phyloP scores from a whole-genome alignment of 2,329 filamentous ascomycete species.

The Cladosporium velox region DNA sequence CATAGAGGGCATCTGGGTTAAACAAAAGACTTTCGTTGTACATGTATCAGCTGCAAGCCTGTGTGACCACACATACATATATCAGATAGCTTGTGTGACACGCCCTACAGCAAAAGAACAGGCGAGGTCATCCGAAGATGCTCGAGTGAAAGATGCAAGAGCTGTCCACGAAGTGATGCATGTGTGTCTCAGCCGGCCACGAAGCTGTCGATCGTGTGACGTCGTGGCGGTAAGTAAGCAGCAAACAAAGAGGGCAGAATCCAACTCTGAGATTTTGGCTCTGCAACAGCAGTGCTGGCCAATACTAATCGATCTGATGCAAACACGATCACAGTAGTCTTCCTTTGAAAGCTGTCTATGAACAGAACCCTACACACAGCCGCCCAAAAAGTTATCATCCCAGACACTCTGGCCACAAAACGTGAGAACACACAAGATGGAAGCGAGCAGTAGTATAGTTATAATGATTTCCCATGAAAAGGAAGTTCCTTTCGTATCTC shows the following conservation, averaged over 20 bases:
- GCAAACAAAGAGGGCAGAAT: neutral
- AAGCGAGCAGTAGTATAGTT: neutral
- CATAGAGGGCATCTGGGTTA: too few relatives aligned
- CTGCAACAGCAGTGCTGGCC: neutral
- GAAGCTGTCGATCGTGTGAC: neutral
- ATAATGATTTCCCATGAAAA: neutral
- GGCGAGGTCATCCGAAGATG: neutral
- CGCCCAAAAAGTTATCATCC: too few relatives aligned
- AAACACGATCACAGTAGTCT: neutral
- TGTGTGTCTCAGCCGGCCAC: neutral
- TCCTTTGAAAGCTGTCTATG: too few relatives aligned
- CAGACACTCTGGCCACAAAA: too few relatives aligned
- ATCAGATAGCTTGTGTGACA: neutral
- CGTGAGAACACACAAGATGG: neutral
- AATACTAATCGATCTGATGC: neutral
- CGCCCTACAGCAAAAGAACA: too few relatives aligned
- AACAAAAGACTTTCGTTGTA: neutral
- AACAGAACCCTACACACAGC: too few relatives aligned
- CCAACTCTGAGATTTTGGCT: neutral
- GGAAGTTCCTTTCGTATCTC: neutral
- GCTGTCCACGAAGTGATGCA: neutral
- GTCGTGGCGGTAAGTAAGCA: neutral
- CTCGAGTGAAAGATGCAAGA: neutral
- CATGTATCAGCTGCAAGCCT: neutral
- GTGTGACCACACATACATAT: neutral